Percentiles rank a stretch among this genome's conserved stretches.
Evolutionary conservation across 139 green algal species (phyloP).

Genomic region (Nannochloris sp.): DNA sequence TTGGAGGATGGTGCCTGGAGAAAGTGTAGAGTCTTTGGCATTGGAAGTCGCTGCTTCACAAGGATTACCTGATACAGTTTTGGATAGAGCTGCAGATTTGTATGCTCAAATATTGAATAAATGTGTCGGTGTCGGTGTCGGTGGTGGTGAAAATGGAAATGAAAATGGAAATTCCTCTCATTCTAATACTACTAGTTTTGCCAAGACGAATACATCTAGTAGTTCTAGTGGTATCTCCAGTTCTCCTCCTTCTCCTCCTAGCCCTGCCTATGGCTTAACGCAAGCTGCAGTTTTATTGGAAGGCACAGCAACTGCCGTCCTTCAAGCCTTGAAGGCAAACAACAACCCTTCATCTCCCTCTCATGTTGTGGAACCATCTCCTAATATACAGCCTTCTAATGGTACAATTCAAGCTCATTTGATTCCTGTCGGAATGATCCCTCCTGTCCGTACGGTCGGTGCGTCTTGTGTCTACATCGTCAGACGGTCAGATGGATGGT

Average conservation of each 20-base stretch:
- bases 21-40: conserved; percentile 45
- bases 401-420: conserved; percentile 2
- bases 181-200: neutral
- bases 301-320: neutral
- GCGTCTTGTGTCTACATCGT: conserved; percentile 50
- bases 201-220: neutral
- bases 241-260: neutral
- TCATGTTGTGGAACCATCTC: neutral
- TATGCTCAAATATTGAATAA: conserved; percentile 7
- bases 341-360: neutral
- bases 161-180: neutral
- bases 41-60: conserved; percentile 42
- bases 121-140: neutral
- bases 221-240: neutral
- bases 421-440: conserved; percentile 16
- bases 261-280: neutral
- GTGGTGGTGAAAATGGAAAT: neutral
- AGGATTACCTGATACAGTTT: conserved; percentile 17
- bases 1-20: conserved; percentile 42
- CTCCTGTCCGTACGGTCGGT: conserved; percentile 19
- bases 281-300: neutral
- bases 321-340: neutral
- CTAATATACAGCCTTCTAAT: neutral
- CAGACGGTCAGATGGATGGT: conserved; percentile 30
- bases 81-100: conserved; percentile 24